Conservation (phyloP, 441 rosid species). For the Gossypium schwendimanii region DNA sequence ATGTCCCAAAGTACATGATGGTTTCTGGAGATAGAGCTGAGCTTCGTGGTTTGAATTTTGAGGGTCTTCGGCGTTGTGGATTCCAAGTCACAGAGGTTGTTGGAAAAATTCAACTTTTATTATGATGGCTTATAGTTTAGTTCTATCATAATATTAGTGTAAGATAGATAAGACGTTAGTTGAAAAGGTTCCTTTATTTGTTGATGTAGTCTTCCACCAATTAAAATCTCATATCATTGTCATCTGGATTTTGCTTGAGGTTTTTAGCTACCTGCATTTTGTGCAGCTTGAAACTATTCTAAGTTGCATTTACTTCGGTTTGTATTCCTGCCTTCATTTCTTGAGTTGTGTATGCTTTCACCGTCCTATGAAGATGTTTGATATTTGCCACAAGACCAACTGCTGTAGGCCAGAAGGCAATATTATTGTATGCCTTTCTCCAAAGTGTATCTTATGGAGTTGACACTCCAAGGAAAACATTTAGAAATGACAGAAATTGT, state of each 20-base stretch:
- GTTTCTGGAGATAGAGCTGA: conserved; percentile 88
- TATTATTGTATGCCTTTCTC: background rate
- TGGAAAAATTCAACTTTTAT: conserved; percentile 4
- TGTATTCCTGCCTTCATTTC: background rate
- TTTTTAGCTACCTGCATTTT: background rate
- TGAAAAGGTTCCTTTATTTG: background rate
- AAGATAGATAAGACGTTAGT: background rate
- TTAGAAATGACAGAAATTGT: background rate
- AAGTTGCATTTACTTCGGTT: background rate
- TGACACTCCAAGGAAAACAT: background rate
- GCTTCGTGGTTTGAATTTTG: conserved; percentile 81
- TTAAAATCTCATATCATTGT: background rate
- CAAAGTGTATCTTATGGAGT: background rate
- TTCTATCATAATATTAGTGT: background rate
- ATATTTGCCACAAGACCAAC: background rate
- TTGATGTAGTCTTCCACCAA: background rate
- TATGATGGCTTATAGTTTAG: conserved; percentile 6
- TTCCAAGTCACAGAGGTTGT: conserved; percentile 61
- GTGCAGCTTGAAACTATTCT: background rate
- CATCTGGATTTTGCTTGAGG: background rate
- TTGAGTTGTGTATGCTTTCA: background rate
- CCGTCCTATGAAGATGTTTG: background rate
- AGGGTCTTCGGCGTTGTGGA: conserved; percentile 79
- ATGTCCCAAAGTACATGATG: conserved; percentile 86
- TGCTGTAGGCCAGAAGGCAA: background rate